Evolutionary conservation across 495 filamentous ascomycete species (phyloP), one percentile per base, ranked within the genome.

Genomic region (Annulohypoxylon stygium): DNA sequence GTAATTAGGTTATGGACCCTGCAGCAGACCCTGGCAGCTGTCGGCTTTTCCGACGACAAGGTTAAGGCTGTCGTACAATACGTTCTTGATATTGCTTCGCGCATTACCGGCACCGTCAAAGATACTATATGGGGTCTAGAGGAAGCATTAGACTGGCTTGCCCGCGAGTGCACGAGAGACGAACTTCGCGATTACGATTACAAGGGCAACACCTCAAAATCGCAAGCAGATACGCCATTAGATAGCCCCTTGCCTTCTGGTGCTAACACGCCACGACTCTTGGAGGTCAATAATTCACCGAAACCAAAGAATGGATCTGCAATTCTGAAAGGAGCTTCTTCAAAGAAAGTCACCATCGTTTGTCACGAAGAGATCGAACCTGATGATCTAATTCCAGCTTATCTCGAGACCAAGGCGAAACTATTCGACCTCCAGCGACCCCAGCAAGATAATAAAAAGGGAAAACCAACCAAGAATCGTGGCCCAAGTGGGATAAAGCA

Each of bases 111-210:
- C 36, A 83, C 82, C 7, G 82, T 71, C 70, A 92, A 90, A 67
- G 93, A 96, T 45, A 80, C 83, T 4, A 86, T 93, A 10, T 97
- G 93, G 91, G 94, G 94, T 18, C 81, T 98, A 53, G 91, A 96
- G 65, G 93, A 96, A 77, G 87, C 88, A n/a, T 72, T 98, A 33
- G 92, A 97, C 73, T 97, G 93, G 93, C 83, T 98, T 18, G 92
- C 93, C 20, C 83, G 92, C 69, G 86, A 93, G 71, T 91, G 89
- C 75, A 81, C 86, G 14, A 81, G 83, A 69, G 86, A 88, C 4
- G 91, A 95, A 74, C 86, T 96, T 34, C 90, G 90, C 1, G 88
- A 89, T 53, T 95, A 95, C 80, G 89, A 89, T 8, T 83, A 82
- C 18, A 78, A 79, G 37, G 69, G 72, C 41, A 79, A 79, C 39